Conservation (phyloP, 257 asterid species). For the Solanum gandarillasii region DNA sequence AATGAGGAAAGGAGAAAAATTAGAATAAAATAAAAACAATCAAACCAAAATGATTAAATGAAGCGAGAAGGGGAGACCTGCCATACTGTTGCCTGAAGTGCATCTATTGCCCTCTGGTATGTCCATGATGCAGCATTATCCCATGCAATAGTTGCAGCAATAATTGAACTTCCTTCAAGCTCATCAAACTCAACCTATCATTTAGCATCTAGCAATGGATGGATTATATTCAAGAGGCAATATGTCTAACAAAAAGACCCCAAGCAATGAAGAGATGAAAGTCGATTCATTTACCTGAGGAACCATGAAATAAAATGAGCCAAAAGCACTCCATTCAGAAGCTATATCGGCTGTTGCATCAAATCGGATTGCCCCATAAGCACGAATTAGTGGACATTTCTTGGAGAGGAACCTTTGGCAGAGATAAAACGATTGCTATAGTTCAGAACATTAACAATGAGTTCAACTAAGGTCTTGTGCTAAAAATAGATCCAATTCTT, state of each 20-base stretch:
- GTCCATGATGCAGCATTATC: constrained; percentile 63
- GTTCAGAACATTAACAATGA: neutral
- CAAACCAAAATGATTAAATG: neutral
- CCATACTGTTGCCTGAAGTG: constrained; percentile 59
- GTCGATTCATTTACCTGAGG: constrained; percentile 52
- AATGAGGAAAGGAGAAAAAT: neutral
- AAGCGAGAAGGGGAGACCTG: constrained; percentile 30
- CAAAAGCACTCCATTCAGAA: constrained; percentile 81
- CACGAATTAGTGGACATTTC: constrained; percentile 78
- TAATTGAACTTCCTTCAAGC: constrained; percentile 77
- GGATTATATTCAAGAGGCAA: neutral
- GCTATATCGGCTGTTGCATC: constrained; percentile 50
- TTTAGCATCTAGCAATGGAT: neutral
- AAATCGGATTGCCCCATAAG: constrained; percentile 91
- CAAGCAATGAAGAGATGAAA: neutral
- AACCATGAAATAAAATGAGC: constrained; percentile 87
- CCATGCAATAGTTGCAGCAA: constrained; percentile 95
- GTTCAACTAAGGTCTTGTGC: neutral
- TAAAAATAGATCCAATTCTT: neutral
- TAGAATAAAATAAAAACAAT: neutral
- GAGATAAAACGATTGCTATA: neutral
- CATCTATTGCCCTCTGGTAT: constrained; percentile 52
- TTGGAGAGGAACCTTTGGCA: constrained; percentile 65
- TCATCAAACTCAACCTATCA: constrained; percentile 88
- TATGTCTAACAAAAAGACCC: neutral